Conservation (phyloP, 1,284 basidiomycete species). For the Ganoderma sinense region DNA sequence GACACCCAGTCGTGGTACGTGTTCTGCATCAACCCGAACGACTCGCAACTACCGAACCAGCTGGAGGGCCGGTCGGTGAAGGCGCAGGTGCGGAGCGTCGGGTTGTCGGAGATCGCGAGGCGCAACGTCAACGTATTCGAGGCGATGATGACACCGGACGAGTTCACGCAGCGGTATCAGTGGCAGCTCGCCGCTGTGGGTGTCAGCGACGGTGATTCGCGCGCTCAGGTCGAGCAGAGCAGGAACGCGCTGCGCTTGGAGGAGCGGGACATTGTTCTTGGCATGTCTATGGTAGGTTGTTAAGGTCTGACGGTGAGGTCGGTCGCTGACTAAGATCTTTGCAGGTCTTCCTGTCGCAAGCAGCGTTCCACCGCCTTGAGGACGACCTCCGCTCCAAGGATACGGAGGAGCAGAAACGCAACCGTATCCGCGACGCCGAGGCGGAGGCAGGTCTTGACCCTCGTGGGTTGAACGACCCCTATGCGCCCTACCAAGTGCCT, state of each 20-base stretch:
- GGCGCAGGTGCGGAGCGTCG: slow-evolving; percentile 87
- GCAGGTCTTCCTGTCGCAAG: slow-evolving; percentile 91
- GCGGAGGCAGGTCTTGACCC: slow-evolving; percentile 73
- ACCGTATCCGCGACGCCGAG: slow-evolving; percentile 77
- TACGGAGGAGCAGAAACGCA: slow-evolving; percentile 84
- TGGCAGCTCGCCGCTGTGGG: slow-evolving; percentile 60
- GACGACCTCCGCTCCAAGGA: slow-evolving; percentile 87
- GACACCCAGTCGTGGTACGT: slow-evolving; percentile 94
- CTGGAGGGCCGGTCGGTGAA: slow-evolving; percentile 92
- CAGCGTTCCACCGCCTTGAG: slow-evolving; percentile 90
- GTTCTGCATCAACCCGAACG: slow-evolving; percentile 94
- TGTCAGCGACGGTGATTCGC: slow-evolving; percentile 57
- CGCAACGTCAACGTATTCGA: slow-evolving; percentile 76
- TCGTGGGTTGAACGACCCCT: slow-evolving; percentile 76
- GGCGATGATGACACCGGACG: slow-evolving; percentile 87
- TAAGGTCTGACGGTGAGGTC: not conserved
- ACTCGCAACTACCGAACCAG: slow-evolving; percentile 93
- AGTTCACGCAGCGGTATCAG: slow-evolving; percentile 88
- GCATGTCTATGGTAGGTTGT: slow-evolving; percentile 75
- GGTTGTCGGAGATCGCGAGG: slow-evolving; percentile 82
- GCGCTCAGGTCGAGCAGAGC: slow-evolving; percentile 64
- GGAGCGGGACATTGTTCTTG: slow-evolving; percentile 82
- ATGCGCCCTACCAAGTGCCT: slow-evolving; percentile 73
- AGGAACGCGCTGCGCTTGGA: slow-evolving; percentile 70
- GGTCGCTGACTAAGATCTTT: slow-evolving; percentile 3